Conservation (phyloP, 306 rosid species). For the Glycyrrhiza uralensis region DNA sequence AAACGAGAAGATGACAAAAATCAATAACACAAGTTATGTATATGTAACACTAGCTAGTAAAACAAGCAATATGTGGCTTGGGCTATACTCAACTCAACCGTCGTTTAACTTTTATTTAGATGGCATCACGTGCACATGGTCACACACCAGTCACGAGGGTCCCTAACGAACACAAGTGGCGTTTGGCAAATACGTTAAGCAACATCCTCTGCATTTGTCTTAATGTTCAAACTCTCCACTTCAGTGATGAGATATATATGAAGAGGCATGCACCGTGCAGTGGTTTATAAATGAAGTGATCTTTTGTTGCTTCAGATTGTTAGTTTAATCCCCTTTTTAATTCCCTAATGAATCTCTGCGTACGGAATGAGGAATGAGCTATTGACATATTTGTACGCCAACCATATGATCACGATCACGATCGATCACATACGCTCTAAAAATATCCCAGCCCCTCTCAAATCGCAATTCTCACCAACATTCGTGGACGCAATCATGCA, state of each 20-base stretch:
- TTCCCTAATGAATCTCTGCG: slow-evolving; percentile 29
- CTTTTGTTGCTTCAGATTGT: slow-evolving; percentile 35
- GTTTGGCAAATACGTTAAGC: slow-evolving; percentile 53
- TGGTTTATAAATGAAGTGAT: slow-evolving; percentile 37
- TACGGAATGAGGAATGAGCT: slow-evolving; percentile 48
- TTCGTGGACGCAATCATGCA: slow-evolving; percentile 30
- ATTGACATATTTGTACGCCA: slow-evolving; percentile 52
- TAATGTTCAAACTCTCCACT: slow-evolving; percentile 1
- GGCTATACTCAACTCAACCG: slow-evolving; percentile 35
- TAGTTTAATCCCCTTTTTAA: slow-evolving; percentile 10
- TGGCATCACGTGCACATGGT: slow-evolving; percentile 39
- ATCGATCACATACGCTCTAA: no score
- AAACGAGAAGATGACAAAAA: slow-evolving; percentile 1
- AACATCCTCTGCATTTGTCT: slow-evolving; percentile 46
- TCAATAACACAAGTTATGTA: slow-evolving; percentile 9
- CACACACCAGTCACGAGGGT: slow-evolving; percentile 38
- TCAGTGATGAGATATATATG: not conserved
- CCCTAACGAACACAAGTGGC: slow-evolving; percentile 37
- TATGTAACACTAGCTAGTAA: slow-evolving; percentile 8
- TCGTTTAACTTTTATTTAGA: slow-evolving; percentile 28
- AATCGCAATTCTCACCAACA: not conserved
- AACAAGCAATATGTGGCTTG: slow-evolving; percentile 37
- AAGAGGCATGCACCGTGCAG: slow-evolving; percentile 25
- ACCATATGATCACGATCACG: slow-evolving; percentile 11
- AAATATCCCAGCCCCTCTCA: slow-evolving; percentile 22